phyloP scores from a whole-genome alignment of 2,329 filamentous ascomycete species.

The Botrytis byssoidea region DNA sequence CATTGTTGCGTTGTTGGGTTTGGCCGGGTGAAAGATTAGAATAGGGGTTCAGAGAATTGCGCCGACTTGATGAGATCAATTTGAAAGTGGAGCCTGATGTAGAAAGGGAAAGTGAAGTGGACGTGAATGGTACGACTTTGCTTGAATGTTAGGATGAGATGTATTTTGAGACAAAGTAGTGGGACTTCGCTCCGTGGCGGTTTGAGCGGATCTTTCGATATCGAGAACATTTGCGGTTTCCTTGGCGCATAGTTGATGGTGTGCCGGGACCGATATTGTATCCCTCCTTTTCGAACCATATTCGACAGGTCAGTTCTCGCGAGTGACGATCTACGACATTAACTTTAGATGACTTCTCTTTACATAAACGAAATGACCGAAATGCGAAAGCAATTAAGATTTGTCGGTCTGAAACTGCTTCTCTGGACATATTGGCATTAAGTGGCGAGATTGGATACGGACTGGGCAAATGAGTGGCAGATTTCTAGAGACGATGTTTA shows the following conservation, averaged over 20 bases:
- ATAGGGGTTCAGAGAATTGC: constrained; percentile 25
- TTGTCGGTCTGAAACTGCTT: too few species aligned
- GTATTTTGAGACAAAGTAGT: too few species aligned
- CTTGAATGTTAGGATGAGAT: background rate
- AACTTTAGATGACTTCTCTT: background rate
- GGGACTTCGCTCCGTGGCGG: background rate
- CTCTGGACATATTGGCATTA: background rate
- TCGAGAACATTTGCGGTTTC: background rate
- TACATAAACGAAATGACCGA: background rate
- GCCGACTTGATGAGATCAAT: constrained; percentile 23
- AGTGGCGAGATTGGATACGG: background rate
- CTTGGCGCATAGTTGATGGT: background rate
- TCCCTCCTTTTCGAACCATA: background rate
- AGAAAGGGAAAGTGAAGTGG: constrained; percentile 16
- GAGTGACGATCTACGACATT: background rate
- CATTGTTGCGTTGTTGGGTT: constrained; percentile 33
- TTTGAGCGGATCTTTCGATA: background rate
- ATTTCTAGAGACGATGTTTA: background rate
- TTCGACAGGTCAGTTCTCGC: background rate
- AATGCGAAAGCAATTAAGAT: background rate
- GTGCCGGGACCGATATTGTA: background rate
- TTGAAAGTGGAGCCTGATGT: constrained; percentile 23
- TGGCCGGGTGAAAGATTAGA: constrained; percentile 31
- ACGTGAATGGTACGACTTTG: constrained; percentile 11
- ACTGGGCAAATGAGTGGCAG: background rate